phyloP scores from a whole-genome alignment of 495 filamentous ascomycete genomes.

The Penicillium angulare region DNA sequence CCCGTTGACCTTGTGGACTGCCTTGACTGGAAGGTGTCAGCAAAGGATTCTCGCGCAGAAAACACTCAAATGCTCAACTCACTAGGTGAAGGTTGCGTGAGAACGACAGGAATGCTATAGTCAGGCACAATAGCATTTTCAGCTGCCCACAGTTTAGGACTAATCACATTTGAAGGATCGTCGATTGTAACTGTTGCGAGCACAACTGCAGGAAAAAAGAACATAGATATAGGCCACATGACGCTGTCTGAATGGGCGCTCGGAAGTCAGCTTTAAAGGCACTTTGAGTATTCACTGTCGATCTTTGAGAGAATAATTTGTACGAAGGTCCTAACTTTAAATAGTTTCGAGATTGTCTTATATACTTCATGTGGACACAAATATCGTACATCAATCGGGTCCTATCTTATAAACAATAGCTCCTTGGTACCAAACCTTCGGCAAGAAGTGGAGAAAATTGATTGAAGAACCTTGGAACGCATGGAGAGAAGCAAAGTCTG shows the following conservation, averaged over 20 bases:
- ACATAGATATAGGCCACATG: slow-evolving; percentile 1
- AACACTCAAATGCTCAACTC: background rate
- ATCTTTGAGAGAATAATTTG: no score
- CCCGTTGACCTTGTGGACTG: slow-evolving; percentile 5
- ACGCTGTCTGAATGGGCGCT: no score
- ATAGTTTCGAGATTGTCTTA: background rate
- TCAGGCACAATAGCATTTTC: slow-evolving; percentile 16
- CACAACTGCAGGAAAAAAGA: slow-evolving; percentile 9
- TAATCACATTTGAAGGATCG: slow-evolving; percentile 17
- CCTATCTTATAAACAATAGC: no score
- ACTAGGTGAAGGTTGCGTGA: slow-evolving; percentile 9
- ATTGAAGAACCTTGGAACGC: no score
- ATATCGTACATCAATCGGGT: no score
- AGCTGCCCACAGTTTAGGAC: slow-evolving; percentile 2
- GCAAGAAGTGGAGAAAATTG: slow-evolving; percentile 7
- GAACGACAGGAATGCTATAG: slow-evolving; percentile 8
- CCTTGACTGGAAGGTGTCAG: slow-evolving; percentile 3
- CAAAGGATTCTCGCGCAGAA: background rate
- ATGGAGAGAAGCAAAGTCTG: no score
- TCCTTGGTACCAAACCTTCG: no score
- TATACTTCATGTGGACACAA: background rate
- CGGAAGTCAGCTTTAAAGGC: no score
- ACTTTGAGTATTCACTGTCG: no score
- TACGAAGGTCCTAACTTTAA: background rate
- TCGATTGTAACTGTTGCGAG: slow-evolving; percentile 11